phyloP scores from a whole-genome alignment of 129 eudicot genomes.

The sunflower (Helianthus annuus) region HanXRQr2.0-SUNRISE NC_035436.2:47308423-47308922 shows the following conservation, averaged over 20 bases:
- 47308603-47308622: neutral
- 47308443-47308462: neutral
- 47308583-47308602: neutral
- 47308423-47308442: neutral
- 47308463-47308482: neutral
- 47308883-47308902: slow-evolving; percentile 10
- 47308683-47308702: slow-evolving; percentile 86
- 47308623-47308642: slow-evolving; percentile 51
- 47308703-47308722: slow-evolving; percentile 79
- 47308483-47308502: neutral
- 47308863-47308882: neutral
- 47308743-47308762: slow-evolving; percentile 8
- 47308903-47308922: neutral
- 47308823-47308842: slow-evolving; percentile 98
- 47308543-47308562: neutral
- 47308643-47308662: slow-evolving; percentile 90
- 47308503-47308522: neutral
- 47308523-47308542: neutral
- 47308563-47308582: neutral
- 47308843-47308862: slow-evolving; percentile 88
- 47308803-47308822: slow-evolving; percentile 86
- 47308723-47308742: slow-evolving; percentile 7
- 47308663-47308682: slow-evolving; percentile 82
- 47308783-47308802: slow-evolving; percentile 88
- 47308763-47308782: slow-evolving; percentile 10